Base-by-base conservation (phyloP, 2,329 filamentous ascomycete genomes). In the Chrysosporium queenslandicum region DNA sequence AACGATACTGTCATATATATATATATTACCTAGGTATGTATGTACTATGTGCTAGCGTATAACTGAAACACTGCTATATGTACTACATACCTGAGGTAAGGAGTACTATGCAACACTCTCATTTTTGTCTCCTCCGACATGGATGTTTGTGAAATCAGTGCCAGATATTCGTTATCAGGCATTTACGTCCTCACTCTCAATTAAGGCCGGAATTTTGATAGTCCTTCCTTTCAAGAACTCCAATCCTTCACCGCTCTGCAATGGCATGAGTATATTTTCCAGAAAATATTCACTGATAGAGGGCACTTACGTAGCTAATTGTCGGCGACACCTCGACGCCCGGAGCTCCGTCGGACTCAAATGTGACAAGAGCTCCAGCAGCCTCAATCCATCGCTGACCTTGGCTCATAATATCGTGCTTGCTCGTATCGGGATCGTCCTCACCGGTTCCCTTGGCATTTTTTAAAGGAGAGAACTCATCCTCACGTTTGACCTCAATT, bases 391-490 rank as follows among this genome's bases (percentile, higher is more conserved):
- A 98, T 62, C 86, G 83, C 70, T 82, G 81, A 41, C 92, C 92
- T 72, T 97, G 92, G 42, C 77, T 74, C 82, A 95, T 85, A 66
- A 97, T 94, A 67, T 97, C 88, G 59, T 76, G 77, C 72, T 84
- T 87, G 77, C 89, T 95, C 47, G 92, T 98, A 60, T 95, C 89
- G 9, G 88, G 86, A 68, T 96, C 88, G 66, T 98, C 92, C 72
- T 95, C 86, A 29, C 87, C 87, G 37, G 87, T 89, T 51, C 89
- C 87, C 57, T 76, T 78, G 9, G 81, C 81, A 66, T 98, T 98
- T 82, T 98, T 98, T 60, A 98, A 75, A 3, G 92, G 92, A 25
- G 89, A 96, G 75, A 98, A 98, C 73, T 98, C 92, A 61, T 98
- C 92, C 74, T 96, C 90, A 56, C 92, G 87, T 70, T 83, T 87